Percentiles rank a stretch among this genome's conserved stretches.
phyloP scores from a whole-genome alignment of 805 yeast genomes.

The Komagataella populi region DNA sequence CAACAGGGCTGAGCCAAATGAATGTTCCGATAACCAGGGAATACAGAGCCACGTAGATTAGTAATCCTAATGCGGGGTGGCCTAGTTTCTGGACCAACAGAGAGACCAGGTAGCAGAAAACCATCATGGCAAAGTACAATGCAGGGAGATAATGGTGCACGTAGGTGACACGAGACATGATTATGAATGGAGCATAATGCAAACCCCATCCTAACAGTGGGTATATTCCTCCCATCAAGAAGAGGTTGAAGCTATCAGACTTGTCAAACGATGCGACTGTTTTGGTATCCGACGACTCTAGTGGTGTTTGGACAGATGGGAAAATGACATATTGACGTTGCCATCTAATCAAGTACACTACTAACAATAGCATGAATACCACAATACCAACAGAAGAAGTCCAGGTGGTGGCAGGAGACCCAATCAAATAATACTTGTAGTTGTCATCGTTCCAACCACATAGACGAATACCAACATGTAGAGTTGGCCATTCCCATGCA shows the following conservation, averaged over 20 bases:
- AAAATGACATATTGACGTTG: slow-evolving; percentile 68
- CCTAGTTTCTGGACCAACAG: slow-evolving; percentile 9
- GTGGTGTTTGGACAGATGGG: slow-evolving; percentile 16
- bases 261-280: not conserved
- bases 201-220: slow-evolving; percentile 88
- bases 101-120: slow-evolving; percentile 51
- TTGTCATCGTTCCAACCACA: slow-evolving; percentile 41
- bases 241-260: slow-evolving; percentile 11
- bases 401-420: slow-evolving; percentile 59
- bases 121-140: slow-evolving; percentile 80
- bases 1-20: slow-evolving; percentile 47
- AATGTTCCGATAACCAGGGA: slow-evolving; percentile 42
- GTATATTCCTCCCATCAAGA: slow-evolving; percentile 54
- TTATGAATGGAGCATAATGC: slow-evolving; percentile 77
- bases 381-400: slow-evolving; percentile 40
- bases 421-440: slow-evolving; percentile 43
- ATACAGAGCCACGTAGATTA: slow-evolving; percentile 32
- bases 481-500: slow-evolving; percentile 88
- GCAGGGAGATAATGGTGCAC: slow-evolving; percentile 97
- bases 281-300: slow-evolving; percentile 1
- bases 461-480: slow-evolving; percentile 55
- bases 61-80: slow-evolving; percentile 11
- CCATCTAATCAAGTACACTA: slow-evolving; percentile 50
- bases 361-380: slow-evolving; percentile 26
- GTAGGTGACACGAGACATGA: slow-evolving; percentile 95